Base-by-base conservation (phyloP, 2,329 filamentous ascomycete species). In the Penicillium hesseltinei region DNA sequence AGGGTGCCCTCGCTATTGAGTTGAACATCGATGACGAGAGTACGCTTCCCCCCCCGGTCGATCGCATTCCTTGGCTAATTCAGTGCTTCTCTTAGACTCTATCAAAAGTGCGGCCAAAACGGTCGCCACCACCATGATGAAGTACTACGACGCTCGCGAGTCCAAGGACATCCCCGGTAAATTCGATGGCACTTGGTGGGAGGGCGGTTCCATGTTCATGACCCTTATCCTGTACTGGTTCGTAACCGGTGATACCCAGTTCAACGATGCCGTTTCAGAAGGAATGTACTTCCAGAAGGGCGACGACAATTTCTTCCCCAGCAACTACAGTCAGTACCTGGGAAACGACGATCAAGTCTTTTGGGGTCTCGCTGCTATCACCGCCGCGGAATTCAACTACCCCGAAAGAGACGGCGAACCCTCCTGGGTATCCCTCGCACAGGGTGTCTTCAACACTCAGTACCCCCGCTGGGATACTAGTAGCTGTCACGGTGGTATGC, bases 151-250 rank as follows among this genome's bases (percentile, higher is more conserved):
- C 33, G 67, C 69, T 42, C 75, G 75, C 29, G 62, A 73, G 33
- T 69, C 71, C 13, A 74, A 73, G 23, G 65, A 71, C 43, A 71
- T 75, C 1, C 75, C 75, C n/a, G 75, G 75, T 44, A 72, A 76
- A 51, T 59, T 77, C 4, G 68, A 70, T 25, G 74, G 69, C 23
- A 75, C 73, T 17, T 73, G 75, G 70, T 92, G 86, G 90, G 88
- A 89, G 75, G 88, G 81, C 11, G 89, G 89, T 51, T 88, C 88
- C 56, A 85, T 92, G 79, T 84, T 84, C 67, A 83, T 82, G 57
- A 80, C 88, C 2, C 77, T 94, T 61, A 80, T 95, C 52, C 89
- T 94, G 67, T 94, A 94, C 72, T 95, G 90, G 89, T 89, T 87
- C 70, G 90, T 91, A 71, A 93, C 90, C 0, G 87, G 86, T 21